Evolutionary conservation across 2,329 filamentous ascomycete species (phyloP).

Genomic region (Neofusicoccum kwambonambiense): DNA sequence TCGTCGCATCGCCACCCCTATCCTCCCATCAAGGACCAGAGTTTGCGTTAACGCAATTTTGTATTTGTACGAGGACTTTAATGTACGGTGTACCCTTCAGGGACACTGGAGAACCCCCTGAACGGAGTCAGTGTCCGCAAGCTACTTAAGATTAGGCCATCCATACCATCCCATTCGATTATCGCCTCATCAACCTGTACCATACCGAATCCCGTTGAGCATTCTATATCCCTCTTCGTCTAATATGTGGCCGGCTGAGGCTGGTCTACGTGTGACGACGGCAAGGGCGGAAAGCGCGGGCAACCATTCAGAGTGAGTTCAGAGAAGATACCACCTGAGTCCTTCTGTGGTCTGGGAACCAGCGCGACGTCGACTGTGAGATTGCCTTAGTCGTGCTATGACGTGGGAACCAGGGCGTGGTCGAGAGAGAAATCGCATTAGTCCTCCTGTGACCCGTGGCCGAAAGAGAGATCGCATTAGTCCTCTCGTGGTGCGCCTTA

Average conservation of each 20-base stretch:
- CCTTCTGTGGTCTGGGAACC: too few species aligned
- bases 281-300: too few species aligned
- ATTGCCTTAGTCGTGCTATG: too few species aligned
- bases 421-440: too few species aligned
- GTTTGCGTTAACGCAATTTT: slow-evolving; percentile 6
- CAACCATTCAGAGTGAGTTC: too few species aligned
- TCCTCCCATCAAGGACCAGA: neutral
- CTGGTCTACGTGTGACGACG: too few species aligned
- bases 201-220: neutral
- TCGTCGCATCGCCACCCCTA: neutral
- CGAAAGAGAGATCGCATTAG: too few species aligned
- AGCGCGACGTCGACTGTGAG: too few species aligned
- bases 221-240: neutral
- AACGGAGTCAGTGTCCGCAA: neutral
- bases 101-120: neutral
- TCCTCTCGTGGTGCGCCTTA: too few species aligned
- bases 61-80: neutral
- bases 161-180: neutral
- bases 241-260: neutral
- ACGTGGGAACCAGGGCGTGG: too few species aligned
- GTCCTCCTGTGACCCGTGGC: too few species aligned
- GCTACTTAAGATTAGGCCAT: neutral
- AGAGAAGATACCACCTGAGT: too few species aligned
- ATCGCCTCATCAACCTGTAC: neutral
- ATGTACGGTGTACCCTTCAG: neutral